Evolutionary conservation across 208 protist genomes (phyloP).

Genomic region (Trypanosoma lewisi): DNA sequence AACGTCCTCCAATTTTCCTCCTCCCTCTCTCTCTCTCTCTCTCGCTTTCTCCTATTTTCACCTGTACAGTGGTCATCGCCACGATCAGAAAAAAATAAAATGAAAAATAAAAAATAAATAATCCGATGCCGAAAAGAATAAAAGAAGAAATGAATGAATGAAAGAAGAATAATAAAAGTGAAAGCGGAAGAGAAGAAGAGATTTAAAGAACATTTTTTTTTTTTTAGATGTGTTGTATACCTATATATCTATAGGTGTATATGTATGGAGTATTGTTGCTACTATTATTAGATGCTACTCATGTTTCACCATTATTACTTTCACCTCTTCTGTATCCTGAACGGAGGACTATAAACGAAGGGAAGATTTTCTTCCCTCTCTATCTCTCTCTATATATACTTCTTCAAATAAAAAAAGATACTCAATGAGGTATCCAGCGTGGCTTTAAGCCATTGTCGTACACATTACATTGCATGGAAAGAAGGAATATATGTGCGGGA

Average conservation of each 20-base stretch:
- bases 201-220: not conserved
- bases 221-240: constrained; percentile 1
- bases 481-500: not conserved
- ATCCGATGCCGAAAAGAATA: constrained; percentile 1
- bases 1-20: no score
- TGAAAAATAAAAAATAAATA: not conserved
- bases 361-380: not conserved
- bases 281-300: constrained; percentile 1
- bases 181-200: not conserved
- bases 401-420: not conserved
- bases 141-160: not conserved
- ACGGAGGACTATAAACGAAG: no score
- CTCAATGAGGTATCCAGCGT: not conserved
- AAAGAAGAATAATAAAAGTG: constrained; percentile 3
- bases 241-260: not conserved
- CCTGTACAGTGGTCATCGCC: not conserved
- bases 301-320: not conserved
- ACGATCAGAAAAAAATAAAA: not conserved
- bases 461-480: not conserved
- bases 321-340: no score
- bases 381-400: no score
- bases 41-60: not conserved
- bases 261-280: not conserved
- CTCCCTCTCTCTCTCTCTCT: no score
- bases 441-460: not conserved